Conservation (phyloP, 1,284 basidiomycete genomes). For the Leccinum pallidistipes region DNA sequence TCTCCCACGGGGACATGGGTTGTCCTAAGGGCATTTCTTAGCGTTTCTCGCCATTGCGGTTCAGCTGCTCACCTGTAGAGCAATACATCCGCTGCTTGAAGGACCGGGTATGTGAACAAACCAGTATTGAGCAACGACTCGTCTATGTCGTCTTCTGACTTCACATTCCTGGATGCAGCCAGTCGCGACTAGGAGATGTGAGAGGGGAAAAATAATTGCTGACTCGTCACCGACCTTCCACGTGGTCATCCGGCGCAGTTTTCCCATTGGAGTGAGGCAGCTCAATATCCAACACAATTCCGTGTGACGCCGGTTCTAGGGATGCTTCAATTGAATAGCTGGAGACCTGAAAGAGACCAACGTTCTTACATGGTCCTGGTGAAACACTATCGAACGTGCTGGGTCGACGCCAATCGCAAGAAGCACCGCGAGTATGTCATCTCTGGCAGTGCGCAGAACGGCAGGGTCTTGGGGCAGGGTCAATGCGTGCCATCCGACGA, state of each 20-base stretch:
- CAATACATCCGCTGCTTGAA: conserved; percentile 93
- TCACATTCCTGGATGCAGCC: conserved; percentile 72
- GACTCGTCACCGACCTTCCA: conserved; percentile 76
- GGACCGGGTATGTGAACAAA: conserved; percentile 88
- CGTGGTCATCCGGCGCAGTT: conserved; percentile 88
- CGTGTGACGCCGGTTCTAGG: conserved; percentile 78
- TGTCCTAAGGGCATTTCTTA: conserved; percentile 48
- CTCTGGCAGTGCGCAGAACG: too few relatives aligned
- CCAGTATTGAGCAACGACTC: conserved; percentile 84
- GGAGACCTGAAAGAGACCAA: background rate
- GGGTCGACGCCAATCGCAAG: conserved; percentile 67
- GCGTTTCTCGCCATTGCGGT: conserved; percentile 1
- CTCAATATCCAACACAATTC: conserved; percentile 93
- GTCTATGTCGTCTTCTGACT: conserved; percentile 73
- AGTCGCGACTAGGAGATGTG: conserved; percentile 61
- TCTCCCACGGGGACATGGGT: conserved; percentile 96
- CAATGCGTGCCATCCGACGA: too few relatives aligned
- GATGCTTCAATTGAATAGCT: conserved; percentile 5
- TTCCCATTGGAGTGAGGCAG: conserved; percentile 83
- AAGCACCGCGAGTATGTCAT: too few relatives aligned
- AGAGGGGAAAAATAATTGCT: background rate
- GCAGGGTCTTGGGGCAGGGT: too few relatives aligned
- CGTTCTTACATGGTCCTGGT: conserved; percentile 82
- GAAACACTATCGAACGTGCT: conserved; percentile 64
- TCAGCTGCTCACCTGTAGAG: conserved; percentile 66